These are phyloP conservation scores for Alternaria sp. DNA, from an alignment of 2,329 filamentous ascomycete genomes.

Conservation along the genomic window DNA sequence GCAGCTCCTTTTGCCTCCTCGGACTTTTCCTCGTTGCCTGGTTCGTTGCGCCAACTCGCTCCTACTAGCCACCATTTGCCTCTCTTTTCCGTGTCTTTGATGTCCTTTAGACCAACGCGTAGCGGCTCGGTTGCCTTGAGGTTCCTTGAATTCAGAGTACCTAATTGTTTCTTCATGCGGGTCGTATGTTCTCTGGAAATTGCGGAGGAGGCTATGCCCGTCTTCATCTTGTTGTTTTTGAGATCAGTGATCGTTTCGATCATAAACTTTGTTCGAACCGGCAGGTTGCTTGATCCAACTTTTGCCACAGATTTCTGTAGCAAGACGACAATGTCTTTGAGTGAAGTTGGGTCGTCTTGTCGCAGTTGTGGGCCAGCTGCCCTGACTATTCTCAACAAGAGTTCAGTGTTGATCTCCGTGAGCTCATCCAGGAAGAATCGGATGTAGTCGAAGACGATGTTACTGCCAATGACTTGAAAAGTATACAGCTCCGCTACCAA, in stretches of 20 bases:
- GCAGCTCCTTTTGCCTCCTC: slow-evolving; percentile 48
- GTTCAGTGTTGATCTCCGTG: slow-evolving; percentile 85
- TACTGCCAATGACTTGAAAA: slow-evolving; percentile 84
- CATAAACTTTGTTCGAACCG: slow-evolving; percentile 94
- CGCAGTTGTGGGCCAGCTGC: slow-evolving; percentile 79
- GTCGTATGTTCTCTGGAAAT: slow-evolving; percentile 82
- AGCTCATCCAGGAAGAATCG: slow-evolving; percentile 77
- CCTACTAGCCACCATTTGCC: slow-evolving; percentile 99
- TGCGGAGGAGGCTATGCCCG: slow-evolving; percentile 72
- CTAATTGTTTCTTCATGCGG: slow-evolving; percentile 87
- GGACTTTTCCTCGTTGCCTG: slow-evolving; percentile 46
- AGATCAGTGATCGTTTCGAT: slow-evolving; percentile 94
- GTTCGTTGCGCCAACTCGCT: slow-evolving; percentile 76
- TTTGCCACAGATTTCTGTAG: slow-evolving; percentile 76
- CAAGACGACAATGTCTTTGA: slow-evolving; percentile 87
- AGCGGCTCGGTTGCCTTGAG: slow-evolving; percentile 82
- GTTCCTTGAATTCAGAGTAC: slow-evolving; percentile 73
- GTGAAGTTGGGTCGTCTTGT: slow-evolving; percentile 83
- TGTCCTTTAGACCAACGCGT: slow-evolving; percentile 80
- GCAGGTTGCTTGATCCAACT: slow-evolving; percentile 73
- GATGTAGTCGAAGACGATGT: slow-evolving; percentile 90
- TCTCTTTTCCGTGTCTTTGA: slow-evolving; percentile 81
- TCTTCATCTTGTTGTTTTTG: slow-evolving; percentile 91
- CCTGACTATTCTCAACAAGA: slow-evolving; percentile 85
- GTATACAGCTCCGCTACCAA: slow-evolving; percentile 89